phyloP scores from a whole-genome alignment of 225 moss, liverwort and hornwort species.

The Marchantia paleacea region DNA sequence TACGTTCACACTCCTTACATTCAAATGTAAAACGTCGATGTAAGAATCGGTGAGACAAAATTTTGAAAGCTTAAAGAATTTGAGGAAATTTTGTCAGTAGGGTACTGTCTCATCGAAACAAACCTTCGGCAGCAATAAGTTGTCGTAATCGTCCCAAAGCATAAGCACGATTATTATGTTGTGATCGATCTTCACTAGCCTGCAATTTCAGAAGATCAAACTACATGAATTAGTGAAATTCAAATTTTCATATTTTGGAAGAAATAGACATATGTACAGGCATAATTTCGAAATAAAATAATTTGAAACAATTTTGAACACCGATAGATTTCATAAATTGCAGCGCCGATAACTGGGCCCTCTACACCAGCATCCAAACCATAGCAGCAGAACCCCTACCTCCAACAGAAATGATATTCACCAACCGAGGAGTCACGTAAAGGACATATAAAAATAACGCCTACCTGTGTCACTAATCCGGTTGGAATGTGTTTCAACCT shows the following conservation, averaged over 20 bases:
- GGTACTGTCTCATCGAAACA: neutral
- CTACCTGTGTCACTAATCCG: slow-evolving; percentile 67
- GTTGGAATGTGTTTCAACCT: slow-evolving; percentile 83
- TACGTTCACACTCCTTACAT: neutral
- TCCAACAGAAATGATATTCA: neutral
- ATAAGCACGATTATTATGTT: slow-evolving; percentile 73
- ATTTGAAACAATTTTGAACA: no score
- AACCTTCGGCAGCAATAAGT: slow-evolving; percentile 80
- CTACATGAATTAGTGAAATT: neutral
- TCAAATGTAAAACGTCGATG: neutral
- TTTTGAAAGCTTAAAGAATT: neutral
- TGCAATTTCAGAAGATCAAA: slow-evolving; percentile 19
- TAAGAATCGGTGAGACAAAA: neutral
- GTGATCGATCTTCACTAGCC: slow-evolving; percentile 93
- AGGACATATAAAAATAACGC: neutral
- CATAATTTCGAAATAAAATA: no score
- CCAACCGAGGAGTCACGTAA: neutral
- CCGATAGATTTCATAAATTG: neutral
- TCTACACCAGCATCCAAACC: neutral
- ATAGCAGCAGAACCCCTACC: neutral
- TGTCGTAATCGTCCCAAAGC: slow-evolving; percentile 83
- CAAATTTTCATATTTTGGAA: no score
- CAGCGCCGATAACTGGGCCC: neutral
- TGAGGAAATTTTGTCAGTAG: neutral
- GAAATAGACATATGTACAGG: no score